Percentiles rank a stretch among this genome's conserved stretches.
These are phyloP conservation scores for Trichoderma semiorbis DNA, from an alignment of 2,329 filamentous ascomycete species.

Conservation along the genomic window DNA sequence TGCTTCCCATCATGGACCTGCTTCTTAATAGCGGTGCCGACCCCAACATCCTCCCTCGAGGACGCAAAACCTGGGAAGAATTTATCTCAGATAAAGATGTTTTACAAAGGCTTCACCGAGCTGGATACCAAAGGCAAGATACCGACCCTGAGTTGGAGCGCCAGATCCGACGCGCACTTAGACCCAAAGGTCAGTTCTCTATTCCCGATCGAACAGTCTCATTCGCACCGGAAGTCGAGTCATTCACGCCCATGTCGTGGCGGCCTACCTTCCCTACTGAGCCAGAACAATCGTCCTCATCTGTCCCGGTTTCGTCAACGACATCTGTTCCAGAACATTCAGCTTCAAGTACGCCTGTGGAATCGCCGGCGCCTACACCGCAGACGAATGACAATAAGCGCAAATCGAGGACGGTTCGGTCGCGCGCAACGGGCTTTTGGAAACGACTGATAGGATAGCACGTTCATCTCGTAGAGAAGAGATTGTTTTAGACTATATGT, in stretches of 20 bases:
- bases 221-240: not conserved
- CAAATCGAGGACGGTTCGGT: not conserved
- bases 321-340: not conserved
- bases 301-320: not conserved
- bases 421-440: not conserved
- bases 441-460: not conserved
- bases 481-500: not conserved
- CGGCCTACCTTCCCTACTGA: not conserved
- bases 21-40: not conserved
- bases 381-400: not conserved
- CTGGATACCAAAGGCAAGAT: not conserved
- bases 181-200: not conserved
- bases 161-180: not conserved
- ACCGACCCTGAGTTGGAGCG: not conserved
- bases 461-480: not conserved
- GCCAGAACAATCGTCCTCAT: not conserved
- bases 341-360: not conserved
- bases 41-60: not conserved
- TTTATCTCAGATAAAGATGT: not conserved
- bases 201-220: not conserved
- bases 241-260: not conserved
- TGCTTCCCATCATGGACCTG: conserved; percentile 2
- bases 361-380: not conserved
- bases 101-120: not conserved
- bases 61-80: conserved; percentile 1